Base-by-base conservation (phyloP, 129 eudicot genomes). In the Flaveria brownii region DNA sequence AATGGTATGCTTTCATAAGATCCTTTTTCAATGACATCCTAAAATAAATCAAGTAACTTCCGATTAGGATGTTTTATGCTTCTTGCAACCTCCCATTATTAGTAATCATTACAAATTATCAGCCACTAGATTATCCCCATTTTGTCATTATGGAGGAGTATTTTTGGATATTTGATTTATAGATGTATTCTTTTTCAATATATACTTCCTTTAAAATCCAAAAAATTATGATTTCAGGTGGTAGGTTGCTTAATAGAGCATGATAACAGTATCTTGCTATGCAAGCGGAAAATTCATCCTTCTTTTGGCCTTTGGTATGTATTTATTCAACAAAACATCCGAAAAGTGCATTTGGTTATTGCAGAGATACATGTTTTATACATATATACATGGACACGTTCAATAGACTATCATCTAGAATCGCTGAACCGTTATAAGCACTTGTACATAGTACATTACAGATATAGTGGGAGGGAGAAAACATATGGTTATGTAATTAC, bases 221-320 rank as follows among this genome's bases (percentile, higher is more conserved):
- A 42, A 73, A 73, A 52, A 11, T 73, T 68, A 68, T 76, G 18
- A 50, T 55, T 74, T 74, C 87, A 94, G 98, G 98, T 94, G 26
- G 97, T 94, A 6, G 97, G 97, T 30, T 94, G 98, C 86, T 88
- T 94, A 15, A 86, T 94, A 79, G 97, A 91, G 88, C 98, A 94
- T 68, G 96, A 94, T 72, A 87, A 91, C 89, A 94, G 87, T 82
- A 89, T 94, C 83, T 81, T 94, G 67, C 79, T 94, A 59, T 94
- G 98, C 89, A 91, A 86, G 86, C 82, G 98, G 75, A 94, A 91
- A 47, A 94, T 94, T 74, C 93, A 94, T 49, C 98, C 98, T 71
- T 94, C 98, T 62, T 89, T 65, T 87, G 98, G 98, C 76, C 91
- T 86, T 56, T 94, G 98, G 98, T 94, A 88, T 54, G 92, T 78